A percentile compares a stretch with the other conserved stretches of the same genome.
phyloP scores from a whole-genome alignment of 2,329 filamentous ascomycete genomes.

The Mycocentrospora acerina region DNA sequence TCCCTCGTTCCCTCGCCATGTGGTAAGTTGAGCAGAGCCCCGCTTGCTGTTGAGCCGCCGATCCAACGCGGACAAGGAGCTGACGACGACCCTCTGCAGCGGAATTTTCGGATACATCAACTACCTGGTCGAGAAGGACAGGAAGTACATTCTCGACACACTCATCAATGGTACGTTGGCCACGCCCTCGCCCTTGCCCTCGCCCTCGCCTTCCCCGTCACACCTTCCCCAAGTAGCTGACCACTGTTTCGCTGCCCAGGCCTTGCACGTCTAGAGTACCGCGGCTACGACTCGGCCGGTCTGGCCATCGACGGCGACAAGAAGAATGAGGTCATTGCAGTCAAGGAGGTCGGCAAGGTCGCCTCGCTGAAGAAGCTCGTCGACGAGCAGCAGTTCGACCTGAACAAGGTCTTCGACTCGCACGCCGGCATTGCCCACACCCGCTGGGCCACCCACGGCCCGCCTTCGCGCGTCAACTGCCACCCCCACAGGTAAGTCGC shows the following conservation, averaged over 20 bases:
- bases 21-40: constrained; percentile 40
- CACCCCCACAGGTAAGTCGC: constrained; percentile 86
- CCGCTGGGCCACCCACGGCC: constrained; percentile 96
- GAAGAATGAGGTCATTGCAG: constrained; percentile 95
- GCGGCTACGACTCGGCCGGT: constrained; percentile 97
- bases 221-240: constrained; percentile 7
- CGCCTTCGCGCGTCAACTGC: constrained; percentile 92
- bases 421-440: constrained; percentile 99
- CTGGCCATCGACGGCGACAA: constrained; percentile 96
- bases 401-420: constrained; percentile 93
- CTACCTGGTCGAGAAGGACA: constrained; percentile 98
- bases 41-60: constrained; percentile 11
- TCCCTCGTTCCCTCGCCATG: constrained; percentile 37
- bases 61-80: constrained; percentile 8
- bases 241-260: constrained; percentile 56
- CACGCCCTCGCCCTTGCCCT: constrained; percentile 5
- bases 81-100: constrained; percentile 52
- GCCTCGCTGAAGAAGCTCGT: constrained; percentile 94
- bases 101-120: constrained; percentile 99
- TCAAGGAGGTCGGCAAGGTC: constrained; percentile 99
- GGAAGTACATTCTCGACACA: constrained; percentile 93
- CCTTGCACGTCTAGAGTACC: constrained; percentile 93
- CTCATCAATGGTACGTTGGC: constrained; percentile 81
- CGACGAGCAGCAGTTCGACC: constrained; percentile 76
- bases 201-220: constrained; percentile 4